Conservation (phyloP, 2,329 filamentous ascomycete genomes). For the Ramichloridium luteum region DNA sequence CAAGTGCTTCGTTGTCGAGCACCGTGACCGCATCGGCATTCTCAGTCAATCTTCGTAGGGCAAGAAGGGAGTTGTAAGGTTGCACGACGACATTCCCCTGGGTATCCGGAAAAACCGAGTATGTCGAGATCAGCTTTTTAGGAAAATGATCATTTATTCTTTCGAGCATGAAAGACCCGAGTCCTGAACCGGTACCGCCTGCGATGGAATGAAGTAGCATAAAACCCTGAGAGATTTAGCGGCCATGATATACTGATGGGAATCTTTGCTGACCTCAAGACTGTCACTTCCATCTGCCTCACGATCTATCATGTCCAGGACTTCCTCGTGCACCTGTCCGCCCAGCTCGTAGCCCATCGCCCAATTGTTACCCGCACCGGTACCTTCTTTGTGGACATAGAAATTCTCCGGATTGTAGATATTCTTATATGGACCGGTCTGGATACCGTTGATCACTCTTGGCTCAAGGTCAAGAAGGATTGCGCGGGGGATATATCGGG, state of each 20-base stretch:
- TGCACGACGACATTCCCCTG: conserved; percentile 91
- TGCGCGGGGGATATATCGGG: conserved; percentile 89
- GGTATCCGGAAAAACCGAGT: conserved; percentile 94
- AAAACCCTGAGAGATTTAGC: conserved; percentile 70
- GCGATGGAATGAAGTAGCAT: conserved; percentile 99
- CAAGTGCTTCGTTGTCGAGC: conserved; percentile 86
- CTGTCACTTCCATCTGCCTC: conserved; percentile 97
- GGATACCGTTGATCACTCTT: conserved; percentile 82
- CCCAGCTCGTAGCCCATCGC: conserved; percentile 90
- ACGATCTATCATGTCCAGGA: conserved; percentile 98
- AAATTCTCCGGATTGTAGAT: conserved; percentile 99
- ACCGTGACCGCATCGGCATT: conserved; percentile 98
- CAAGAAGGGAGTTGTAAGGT: conserved; percentile 91
- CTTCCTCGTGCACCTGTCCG: conserved; percentile 84
- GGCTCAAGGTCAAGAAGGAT: conserved; percentile 94
- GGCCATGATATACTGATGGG: too few species aligned
- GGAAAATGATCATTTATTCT: conserved; percentile 93
- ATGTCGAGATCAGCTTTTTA: conserved; percentile 98
- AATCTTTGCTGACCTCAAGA: conserved; percentile 53
- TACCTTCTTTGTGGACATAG: conserved; percentile 86
- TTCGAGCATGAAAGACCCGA: conserved; percentile 90
- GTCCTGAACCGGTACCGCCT: conserved; percentile 87
- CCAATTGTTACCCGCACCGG: conserved; percentile 96
- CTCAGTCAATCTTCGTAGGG: conserved; percentile 81
- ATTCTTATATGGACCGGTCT: conserved; percentile 88